Percentiles rank a stretch among this genome's conserved stretches.
phyloP scores from a whole-genome alignment of 2,329 filamentous ascomycete species.

The Apiospora malaysiana region DNA sequence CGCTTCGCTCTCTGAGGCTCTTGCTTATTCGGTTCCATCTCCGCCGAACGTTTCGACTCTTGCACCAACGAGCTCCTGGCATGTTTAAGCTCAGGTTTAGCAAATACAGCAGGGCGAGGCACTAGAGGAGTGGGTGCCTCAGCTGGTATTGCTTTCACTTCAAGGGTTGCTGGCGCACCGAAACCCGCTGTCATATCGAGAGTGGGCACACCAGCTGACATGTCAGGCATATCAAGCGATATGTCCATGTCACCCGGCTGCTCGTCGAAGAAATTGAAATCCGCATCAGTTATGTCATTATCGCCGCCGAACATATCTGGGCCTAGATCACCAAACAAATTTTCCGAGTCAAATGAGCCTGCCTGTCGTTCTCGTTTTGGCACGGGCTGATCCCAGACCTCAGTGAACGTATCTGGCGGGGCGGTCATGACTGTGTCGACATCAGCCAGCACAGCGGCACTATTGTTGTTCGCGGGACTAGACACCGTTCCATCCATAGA shows the following conservation, averaged over 20 bases:
- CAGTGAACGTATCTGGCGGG: slow-evolving; percentile 41
- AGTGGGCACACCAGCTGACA: slow-evolving; percentile 33
- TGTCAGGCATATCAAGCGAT: slow-evolving; percentile 39
- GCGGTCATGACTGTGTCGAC: slow-evolving; percentile 41
- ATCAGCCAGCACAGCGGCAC: slow-evolving; percentile 41
- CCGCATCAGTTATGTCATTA: slow-evolving; percentile 78
- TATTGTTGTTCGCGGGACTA: slow-evolving; percentile 57
- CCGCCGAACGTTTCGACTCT: slow-evolving; percentile 38
- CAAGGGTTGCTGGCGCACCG: slow-evolving; percentile 28
- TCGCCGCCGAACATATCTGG: slow-evolving; percentile 75
- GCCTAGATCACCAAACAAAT: slow-evolving; percentile 72
- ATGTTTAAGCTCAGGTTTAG: slow-evolving; percentile 65
- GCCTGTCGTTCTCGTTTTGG: slow-evolving; percentile 52
- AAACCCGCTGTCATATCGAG: slow-evolving; percentile 28
- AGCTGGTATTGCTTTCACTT: slow-evolving; percentile 26
- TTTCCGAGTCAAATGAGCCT: slow-evolving; percentile 55
- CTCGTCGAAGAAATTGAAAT: slow-evolving; percentile 85
- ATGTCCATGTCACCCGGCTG: slow-evolving; percentile 51
- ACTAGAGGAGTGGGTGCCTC: slow-evolving; percentile 29
- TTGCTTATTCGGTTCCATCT: slow-evolving; percentile 38
- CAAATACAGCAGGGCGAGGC: slow-evolving; percentile 48
- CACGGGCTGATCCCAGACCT: slow-evolving; percentile 50
- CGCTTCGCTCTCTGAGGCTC: slow-evolving; percentile 50
- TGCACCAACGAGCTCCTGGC: slow-evolving; percentile 60
- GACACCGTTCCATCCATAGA: slow-evolving; percentile 61